Percentiles rank a stretch among this genome's conserved stretches.
Conservation (phyloP, 768 basidiomycete genomes). For the Rubroboletus satanas region DNA sequence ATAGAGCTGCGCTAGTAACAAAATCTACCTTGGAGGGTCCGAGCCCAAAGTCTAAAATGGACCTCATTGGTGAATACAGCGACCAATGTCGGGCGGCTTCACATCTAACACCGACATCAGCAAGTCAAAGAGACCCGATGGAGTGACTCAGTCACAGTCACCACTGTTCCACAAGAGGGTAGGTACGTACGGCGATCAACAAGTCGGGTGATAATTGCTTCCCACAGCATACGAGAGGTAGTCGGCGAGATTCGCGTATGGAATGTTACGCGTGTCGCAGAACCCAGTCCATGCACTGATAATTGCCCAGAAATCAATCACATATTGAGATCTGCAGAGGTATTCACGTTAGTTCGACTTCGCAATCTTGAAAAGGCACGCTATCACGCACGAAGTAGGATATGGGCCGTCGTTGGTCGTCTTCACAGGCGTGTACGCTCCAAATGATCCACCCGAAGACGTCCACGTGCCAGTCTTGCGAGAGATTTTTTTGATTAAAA, state of each 20-base stretch:
- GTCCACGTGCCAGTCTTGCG: constrained; percentile 16
- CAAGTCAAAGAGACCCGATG: too few species aligned
- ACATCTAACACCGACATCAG: too few species aligned
- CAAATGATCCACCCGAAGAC: constrained; percentile 5
- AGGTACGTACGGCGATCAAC: background rate
- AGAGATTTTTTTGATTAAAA: background rate
- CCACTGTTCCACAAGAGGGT: too few species aligned
- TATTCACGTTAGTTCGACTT: background rate
- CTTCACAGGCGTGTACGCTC: background rate
- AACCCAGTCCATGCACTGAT: constrained; percentile 26
- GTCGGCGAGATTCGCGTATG: constrained; percentile 21
- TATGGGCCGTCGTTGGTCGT: constrained; percentile 19
- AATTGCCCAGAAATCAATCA: constrained; percentile 19
- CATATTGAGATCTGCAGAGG: constrained; percentile 12
- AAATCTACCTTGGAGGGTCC: too few species aligned
- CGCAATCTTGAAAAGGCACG: background rate
- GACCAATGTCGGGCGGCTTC: too few species aligned
- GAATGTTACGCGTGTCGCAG: constrained; percentile 19
- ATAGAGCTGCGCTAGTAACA: too few species aligned
- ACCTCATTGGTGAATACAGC: too few species aligned
- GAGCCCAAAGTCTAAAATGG: too few species aligned
- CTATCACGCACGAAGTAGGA: constrained; percentile 4
- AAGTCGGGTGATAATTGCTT: constrained; percentile 14
- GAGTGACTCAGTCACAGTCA: too few species aligned
- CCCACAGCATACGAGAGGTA: constrained; percentile 10